Conservation (phyloP, 2,329 filamentous ascomycete species). For the Penicillium brevicompactum region DNA sequence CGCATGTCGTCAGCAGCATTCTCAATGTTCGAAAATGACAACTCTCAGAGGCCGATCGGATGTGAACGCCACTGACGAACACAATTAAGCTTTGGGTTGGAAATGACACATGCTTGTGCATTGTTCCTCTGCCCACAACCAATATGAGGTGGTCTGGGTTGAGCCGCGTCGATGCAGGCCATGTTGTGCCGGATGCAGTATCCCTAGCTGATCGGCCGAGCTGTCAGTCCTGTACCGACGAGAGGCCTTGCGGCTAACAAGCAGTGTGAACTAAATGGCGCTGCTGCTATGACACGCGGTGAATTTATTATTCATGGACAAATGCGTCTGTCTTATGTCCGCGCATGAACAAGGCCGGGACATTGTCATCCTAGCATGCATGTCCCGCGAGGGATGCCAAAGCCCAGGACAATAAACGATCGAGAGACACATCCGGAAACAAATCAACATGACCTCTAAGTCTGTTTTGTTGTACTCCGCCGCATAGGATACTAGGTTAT, state of each 20-base stretch:
- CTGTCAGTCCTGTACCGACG: not conserved
- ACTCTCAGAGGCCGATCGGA: not conserved
- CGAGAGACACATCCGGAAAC: no score
- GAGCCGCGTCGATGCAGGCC: not conserved
- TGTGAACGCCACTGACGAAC: not conserved
- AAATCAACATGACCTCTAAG: no score
- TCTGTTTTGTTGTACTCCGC: no score
- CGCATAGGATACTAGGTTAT: no score
- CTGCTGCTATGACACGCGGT: no score
- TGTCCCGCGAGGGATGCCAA: no score
- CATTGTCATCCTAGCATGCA: no score
- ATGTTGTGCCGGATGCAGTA: slow-evolving; percentile 12
- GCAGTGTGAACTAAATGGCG: not conserved
- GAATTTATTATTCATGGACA: no score
- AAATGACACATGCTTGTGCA: not conserved
- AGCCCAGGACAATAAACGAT: no score
- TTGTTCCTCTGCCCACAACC: not conserved
- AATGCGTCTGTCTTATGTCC: no score
- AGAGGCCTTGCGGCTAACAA: not conserved
- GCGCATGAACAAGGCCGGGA: no score
- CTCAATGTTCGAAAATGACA: not conserved
- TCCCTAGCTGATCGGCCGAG: not conserved
- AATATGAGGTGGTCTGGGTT: not conserved
- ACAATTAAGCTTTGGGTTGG: not conserved
- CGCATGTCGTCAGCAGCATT: not conserved